phyloP scores from a whole-genome alignment of 2,329 filamentous ascomycete genomes.

The Trichoderma sp. region DNA sequence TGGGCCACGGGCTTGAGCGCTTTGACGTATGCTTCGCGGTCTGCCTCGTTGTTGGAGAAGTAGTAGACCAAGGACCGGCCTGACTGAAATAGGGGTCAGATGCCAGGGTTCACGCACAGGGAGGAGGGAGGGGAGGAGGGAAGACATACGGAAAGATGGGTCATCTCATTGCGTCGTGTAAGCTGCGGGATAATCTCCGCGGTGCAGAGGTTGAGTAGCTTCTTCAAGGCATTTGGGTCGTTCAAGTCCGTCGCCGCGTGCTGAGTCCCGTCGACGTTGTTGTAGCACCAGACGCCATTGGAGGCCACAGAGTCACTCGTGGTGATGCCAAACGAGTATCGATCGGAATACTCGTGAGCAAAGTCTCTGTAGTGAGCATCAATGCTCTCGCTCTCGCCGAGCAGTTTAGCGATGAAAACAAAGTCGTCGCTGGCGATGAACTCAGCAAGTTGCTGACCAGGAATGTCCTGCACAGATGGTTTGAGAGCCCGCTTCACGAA shows the following conservation, averaged over 20 bases:
- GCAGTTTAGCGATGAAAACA: constrained; percentile 47
- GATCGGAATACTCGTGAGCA: constrained; percentile 44
- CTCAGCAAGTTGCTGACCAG: constrained; percentile 18
- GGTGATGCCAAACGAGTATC: constrained; percentile 46
- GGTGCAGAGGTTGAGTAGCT: constrained; percentile 45
- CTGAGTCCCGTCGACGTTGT: constrained; percentile 45
- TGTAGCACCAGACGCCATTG: constrained; percentile 43
- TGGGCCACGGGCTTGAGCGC: constrained; percentile 47
- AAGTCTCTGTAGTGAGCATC: constrained; percentile 38
- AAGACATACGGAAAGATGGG: constrained; percentile 43
- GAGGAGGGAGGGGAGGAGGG: no score
- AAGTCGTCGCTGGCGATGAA: constrained; percentile 46
- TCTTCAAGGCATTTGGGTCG: constrained; percentile 41
- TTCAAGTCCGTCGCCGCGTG: constrained; percentile 40
- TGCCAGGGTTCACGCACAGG: neutral
- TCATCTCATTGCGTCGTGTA: constrained; percentile 49
- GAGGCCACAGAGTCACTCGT: neutral
- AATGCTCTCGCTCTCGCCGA: constrained; percentile 37
- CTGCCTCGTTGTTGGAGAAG: constrained; percentile 33
- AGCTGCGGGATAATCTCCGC: constrained; percentile 48
- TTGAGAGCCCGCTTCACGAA: constrained; percentile 37
- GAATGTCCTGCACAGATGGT: constrained; percentile 32
- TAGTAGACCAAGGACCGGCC: constrained; percentile 46
- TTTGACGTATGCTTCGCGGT: constrained; percentile 42
- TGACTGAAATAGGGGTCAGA: constrained; percentile 35